Evolutionary conservation across 768 basidiomycete species (phyloP).

Genomic region (Flagelloscypha sp.): DNA sequence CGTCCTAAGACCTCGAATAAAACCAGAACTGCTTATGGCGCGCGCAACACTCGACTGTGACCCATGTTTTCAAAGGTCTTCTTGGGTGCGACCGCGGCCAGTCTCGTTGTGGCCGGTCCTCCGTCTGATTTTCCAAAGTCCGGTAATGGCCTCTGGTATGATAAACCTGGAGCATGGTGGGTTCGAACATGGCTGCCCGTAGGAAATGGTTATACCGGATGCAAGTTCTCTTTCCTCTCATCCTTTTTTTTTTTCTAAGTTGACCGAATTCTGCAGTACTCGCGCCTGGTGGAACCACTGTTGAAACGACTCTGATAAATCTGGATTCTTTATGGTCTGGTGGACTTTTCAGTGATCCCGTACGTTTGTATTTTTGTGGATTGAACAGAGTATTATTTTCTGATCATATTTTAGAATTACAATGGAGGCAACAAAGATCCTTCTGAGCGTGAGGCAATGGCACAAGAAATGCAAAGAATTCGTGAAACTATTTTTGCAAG

Average conservation of each 20-base stretch:
- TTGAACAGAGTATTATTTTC: not conserved
- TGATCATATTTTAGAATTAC: conserved; percentile 35
- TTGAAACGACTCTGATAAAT: conserved; percentile 60
- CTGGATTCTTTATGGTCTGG: conserved; percentile 74
- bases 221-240: conserved; percentile 22
- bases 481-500: conserved; percentile 52
- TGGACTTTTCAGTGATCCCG: conserved; percentile 60
- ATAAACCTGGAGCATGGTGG: conserved; percentile 45
- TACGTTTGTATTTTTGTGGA: conserved; percentile 20
- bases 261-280: conserved; percentile 35
- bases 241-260: not conserved
- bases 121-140: conserved; percentile 52
- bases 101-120: too few relatives aligned
- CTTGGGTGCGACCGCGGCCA: too few relatives aligned
- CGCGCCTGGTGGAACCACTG: conserved; percentile 50
- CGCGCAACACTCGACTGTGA: too few relatives aligned
- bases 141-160: conserved; percentile 75
- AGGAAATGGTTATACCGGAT: conserved; percentile 67
- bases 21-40: too few relatives aligned
- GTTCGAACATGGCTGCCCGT: conserved; percentile 54
- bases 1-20: too few relatives aligned
- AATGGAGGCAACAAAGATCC: conserved; percentile 62
- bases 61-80: too few relatives aligned
- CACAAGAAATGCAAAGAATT: conserved; percentile 41
- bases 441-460: conserved; percentile 33